Conservation (phyloP, 805 yeast species). For the Maudiozyma bulderi region DNA sequence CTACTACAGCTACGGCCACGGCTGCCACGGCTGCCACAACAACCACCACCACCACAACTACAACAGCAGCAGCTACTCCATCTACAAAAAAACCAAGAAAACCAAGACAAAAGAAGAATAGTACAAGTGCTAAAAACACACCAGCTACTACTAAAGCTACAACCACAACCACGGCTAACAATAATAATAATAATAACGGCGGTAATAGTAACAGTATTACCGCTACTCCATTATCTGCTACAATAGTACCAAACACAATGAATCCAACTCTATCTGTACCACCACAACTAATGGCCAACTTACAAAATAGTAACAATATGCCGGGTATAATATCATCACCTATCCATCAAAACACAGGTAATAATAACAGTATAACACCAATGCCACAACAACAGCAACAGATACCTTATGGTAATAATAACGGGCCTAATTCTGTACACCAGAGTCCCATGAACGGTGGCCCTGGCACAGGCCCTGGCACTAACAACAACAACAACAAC, state of each 20-base stretch:
- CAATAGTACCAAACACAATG: neutral
- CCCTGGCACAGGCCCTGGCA: neutral
- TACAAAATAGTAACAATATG: neutral
- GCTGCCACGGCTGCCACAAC: neutral
- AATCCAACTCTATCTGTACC: slow-evolving; percentile 2
- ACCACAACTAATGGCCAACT: neutral
- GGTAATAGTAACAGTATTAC: neutral
- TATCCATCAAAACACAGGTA: too few relatives aligned
- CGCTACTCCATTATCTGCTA: neutral
- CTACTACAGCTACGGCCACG: neutral
- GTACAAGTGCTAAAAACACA: slow-evolving; percentile 8
- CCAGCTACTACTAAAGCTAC: neutral
- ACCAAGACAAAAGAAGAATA: slow-evolving; percentile 12
- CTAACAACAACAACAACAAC: slow-evolving; percentile 4
- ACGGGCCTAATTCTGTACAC: neutral
- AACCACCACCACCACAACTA: slow-evolving; percentile 2
- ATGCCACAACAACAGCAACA: neutral
- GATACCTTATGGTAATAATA: neutral
- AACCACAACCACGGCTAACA: neutral
- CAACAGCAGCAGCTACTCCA: slow-evolving; percentile 12
- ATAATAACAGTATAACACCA: too few relatives aligned
- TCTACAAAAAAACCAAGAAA: slow-evolving; percentile 22
- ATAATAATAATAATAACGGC: too few relatives aligned
- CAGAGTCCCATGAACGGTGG: neutral
- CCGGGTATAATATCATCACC: too few relatives aligned